Base-by-base conservation (phyloP, 1,284 basidiomycete species). In the Ceraceosorus guamensis region DNA sequence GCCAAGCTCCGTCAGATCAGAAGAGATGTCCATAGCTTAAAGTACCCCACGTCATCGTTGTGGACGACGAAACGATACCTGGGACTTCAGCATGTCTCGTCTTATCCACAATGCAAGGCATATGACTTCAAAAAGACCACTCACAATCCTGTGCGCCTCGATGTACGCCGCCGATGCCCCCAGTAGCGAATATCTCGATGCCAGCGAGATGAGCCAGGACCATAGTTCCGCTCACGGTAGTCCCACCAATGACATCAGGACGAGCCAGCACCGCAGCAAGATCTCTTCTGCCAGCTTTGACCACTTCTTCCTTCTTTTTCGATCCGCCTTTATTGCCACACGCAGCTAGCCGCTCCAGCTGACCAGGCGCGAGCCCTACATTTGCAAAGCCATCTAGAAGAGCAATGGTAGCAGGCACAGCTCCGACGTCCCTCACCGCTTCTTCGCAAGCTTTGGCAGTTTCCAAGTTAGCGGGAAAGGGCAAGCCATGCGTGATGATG, bases 331-430 rank as follows among this genome's bases (percentile, higher is more conserved):
- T 75, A 33, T 68, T 76, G 11, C 71, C 69, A 2, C 81, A 78
- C 39, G 81, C 69, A 1, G 89, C 87, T 30, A 98, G 79, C 48
- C 83, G 79, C 62, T 84, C 83, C 2, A 97, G 79, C 67, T 96
- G 83, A 2, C 76, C 58, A 3, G 79, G 72, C 14, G 83, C 79
- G 41, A 98, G 78, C 0, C 95, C 95, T 61, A 98, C 84, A 76
- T 91, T 89, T 60, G 95, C 82, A 32, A 84, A 82, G 6, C 93
- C 93, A 34, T 81, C 81, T 37, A 97, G 80, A 44, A 99, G 77
- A 4, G 87, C 93, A 59, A 97, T 88, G 0, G 92, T 96, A 0
- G 93, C 92, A 2, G 95, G 95, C 13, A 87, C 81, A 7, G 86
- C 85, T 4, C 87, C 87, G 37, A 83, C 82, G 6, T 82, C 81